Base-by-base conservation (phyloP, 2,329 filamentous ascomycete genomes). In the Hymenoscyphus fraxineus region DNA sequence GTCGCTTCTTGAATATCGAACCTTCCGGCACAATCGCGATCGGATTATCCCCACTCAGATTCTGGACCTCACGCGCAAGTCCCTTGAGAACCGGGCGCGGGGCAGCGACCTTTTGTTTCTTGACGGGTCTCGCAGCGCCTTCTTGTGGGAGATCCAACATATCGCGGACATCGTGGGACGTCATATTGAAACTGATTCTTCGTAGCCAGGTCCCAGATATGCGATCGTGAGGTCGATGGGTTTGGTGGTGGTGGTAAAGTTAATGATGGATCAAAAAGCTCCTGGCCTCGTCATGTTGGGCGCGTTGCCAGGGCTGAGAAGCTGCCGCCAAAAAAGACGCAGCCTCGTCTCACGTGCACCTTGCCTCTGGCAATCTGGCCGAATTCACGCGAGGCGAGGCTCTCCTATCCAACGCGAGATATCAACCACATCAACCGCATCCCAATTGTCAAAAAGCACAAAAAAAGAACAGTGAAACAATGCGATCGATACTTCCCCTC, bases 81-180 rank as follows among this genome's bases (percentile, higher is more conserved):
- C 86, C 86, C 69, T 88, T 88, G 61, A 89, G 74, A 67, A 83
- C 87, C 51, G 81, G 82, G 61, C 81, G 80, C 69, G 88, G 84
- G 58, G 83, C 85, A 16, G 83, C 80, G 6, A 85, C 80, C 76
- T 90, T 93, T 72, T 89, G 87, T 76, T 94, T 93, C 80, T 95
- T 96, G 55, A 85, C 79, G 51, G 88, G 86, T 67, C 88, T 80
- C 62, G 81, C 74, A 60, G 78, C 79, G 39, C 87, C 88, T 71
- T 87, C 80, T 59, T 79, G 80, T 70, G 89, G 88, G 75, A 96
- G 82, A 77, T 93, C 92, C 74, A 96, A 87, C 75, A 96, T 91
- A 77, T 96, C 92, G 80, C 91, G 92, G 71, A 96, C 86, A 82
- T 96, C 92, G 76, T 88, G 85, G 68, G 89, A 89, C 66, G 88